phyloP scores from a whole-genome alignment of 768 basidiomycete species.

The Tulasnella sp. region DNA sequence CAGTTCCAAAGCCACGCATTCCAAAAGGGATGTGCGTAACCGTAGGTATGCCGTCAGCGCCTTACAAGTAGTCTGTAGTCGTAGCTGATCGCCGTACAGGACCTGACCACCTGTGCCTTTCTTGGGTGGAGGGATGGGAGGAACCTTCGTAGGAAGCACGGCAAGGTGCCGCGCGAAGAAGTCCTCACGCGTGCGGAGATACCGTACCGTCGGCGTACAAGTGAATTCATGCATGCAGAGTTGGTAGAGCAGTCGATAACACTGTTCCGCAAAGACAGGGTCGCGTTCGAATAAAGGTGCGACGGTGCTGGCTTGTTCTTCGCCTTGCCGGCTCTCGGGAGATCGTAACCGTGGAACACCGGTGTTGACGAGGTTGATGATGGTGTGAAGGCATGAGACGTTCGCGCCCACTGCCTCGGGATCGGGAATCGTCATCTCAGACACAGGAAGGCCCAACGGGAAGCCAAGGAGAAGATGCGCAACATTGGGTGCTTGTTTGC shows the following conservation, averaged over 20 bases:
- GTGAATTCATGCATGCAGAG: constrained; percentile 80
- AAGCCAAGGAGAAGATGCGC: constrained; percentile 77
- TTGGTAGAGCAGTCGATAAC: constrained; percentile 71
- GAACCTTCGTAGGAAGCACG: constrained; percentile 46
- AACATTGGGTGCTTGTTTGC: constrained; percentile 60
- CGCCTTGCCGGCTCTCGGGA: constrained; percentile 24
- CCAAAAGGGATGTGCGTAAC: constrained; percentile 71
- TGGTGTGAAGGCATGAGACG: constrained; percentile 62
- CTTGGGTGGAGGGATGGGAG: constrained; percentile 34
- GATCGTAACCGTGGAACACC: constrained; percentile 49
- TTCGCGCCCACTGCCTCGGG: constrained; percentile 61
- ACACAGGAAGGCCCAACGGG: constrained; percentile 37
- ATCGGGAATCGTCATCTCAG: constrained; percentile 58
- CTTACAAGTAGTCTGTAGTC: constrained; percentile 53
- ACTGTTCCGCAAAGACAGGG: constrained; percentile 73
- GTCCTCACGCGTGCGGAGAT: constrained; percentile 75
- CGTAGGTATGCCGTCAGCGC: constrained; percentile 65
- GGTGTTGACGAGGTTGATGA: constrained; percentile 61
- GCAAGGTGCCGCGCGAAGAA: constrained; percentile 83
- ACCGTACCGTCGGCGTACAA: constrained; percentile 67
- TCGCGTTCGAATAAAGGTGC: constrained; percentile 27
- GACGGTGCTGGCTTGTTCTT: constrained; percentile 4
- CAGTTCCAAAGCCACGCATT: constrained; percentile 75
- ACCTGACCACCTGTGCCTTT: constrained; percentile 43
- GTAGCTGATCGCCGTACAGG: constrained; percentile 56